Evolutionary conservation across 2,329 filamentous ascomycete species (phyloP).

Genomic region (Podosphaera xanthii): DNA sequence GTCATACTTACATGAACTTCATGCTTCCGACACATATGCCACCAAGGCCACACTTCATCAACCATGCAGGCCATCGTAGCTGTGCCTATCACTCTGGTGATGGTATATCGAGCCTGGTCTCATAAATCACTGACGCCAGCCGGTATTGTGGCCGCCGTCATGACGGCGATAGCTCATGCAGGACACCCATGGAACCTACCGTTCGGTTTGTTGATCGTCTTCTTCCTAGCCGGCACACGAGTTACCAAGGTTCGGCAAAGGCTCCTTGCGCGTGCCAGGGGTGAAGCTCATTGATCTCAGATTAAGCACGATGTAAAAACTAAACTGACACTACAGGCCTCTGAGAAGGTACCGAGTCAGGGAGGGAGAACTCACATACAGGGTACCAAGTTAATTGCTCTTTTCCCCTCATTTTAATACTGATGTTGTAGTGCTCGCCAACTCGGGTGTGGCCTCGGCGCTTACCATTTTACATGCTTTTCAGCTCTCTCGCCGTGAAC

Average conservation of each 20-base stretch:
- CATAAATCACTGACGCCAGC: conserved; percentile 57
- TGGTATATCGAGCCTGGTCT: conserved; percentile 44
- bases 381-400: conserved; percentile 20
- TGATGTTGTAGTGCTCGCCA: conserved; percentile 43
- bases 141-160: conserved; percentile 47
- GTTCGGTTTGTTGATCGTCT: conserved; percentile 61
- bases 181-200: conserved; percentile 87
- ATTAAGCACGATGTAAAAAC: conserved; percentile 77
- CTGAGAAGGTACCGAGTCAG: conserved; percentile 54
- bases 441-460: conserved; percentile 58
- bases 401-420: neutral
- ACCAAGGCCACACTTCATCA: no score
- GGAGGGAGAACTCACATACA: conserved; percentile 67
- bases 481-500: conserved; percentile 28
- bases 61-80: conserved; percentile 35
- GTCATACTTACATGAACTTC: no score
- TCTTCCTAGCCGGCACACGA: conserved; percentile 67
- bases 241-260: conserved; percentile 46
- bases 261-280: neutral
- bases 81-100: conserved; percentile 30
- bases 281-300: conserved; percentile 21
- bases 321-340: conserved; percentile 53
- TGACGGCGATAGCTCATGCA: conserved; percentile 62
- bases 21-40: no score
- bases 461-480: conserved; percentile 34